Evolutionary conservation across 2,329 filamentous ascomycete species (phyloP).

Genomic region (Verticillium klebahnii): DNA sequence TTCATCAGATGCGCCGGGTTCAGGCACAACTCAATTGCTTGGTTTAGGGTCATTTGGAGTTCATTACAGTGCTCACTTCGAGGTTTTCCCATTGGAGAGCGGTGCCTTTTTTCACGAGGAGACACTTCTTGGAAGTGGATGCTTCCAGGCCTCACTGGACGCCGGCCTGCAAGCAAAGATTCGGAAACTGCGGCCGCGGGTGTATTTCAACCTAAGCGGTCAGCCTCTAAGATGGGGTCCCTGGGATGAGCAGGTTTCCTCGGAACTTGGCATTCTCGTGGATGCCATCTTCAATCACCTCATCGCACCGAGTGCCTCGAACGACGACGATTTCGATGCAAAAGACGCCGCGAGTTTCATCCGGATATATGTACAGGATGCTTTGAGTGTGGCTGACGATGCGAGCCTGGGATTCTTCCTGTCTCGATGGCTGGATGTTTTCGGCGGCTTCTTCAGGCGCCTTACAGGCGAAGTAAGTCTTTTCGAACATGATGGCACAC

Average conservation of each 20-base stretch:
- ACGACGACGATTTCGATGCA: constrained; percentile 8
- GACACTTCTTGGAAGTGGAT: constrained; percentile 54
- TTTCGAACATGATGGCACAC: constrained; percentile 14
- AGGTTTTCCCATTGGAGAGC: constrained; percentile 52
- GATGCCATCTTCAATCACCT: constrained; percentile 51
- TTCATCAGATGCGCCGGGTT: constrained; percentile 5
- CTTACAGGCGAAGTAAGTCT: constrained; percentile 18
- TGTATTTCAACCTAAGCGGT: constrained; percentile 41
- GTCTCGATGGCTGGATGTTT: constrained; percentile 36
- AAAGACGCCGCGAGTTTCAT: constrained; percentile 33
- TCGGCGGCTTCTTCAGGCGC: constrained; percentile 29
- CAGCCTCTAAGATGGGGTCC: constrained; percentile 47
- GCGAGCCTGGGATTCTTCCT: constrained; percentile 35
- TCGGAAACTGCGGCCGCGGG: constrained; percentile 22
- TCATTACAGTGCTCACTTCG: constrained; percentile 58
- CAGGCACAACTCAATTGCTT: constrained; percentile 3
- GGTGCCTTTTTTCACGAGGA: constrained; percentile 56
- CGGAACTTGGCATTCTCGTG: constrained; percentile 57
- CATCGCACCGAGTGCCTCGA: neutral
- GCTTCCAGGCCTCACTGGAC: constrained; percentile 34
- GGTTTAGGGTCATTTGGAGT: constrained; percentile 58
- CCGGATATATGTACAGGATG: constrained; percentile 40
- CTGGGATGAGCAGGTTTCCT: constrained; percentile 56
- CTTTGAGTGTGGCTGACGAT: constrained; percentile 32
- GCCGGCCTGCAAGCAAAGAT: constrained; percentile 21